These are phyloP conservation scores for Globisporangium iwayamae DNA, from an alignment of 352 stramenopile species.

Conservation along the genomic window DNA sequence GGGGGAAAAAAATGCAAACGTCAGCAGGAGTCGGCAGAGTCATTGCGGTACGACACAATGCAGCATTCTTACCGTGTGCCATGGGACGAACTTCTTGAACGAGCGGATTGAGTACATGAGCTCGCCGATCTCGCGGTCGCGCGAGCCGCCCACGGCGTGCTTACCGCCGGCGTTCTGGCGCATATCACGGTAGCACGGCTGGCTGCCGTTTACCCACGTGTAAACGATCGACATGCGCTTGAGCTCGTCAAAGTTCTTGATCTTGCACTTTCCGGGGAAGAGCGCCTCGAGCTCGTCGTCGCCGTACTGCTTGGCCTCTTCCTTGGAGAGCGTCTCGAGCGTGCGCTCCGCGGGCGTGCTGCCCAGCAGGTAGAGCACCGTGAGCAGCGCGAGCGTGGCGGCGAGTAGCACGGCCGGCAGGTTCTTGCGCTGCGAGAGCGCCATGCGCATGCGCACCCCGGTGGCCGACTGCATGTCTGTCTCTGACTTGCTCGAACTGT, in stretches of 20 bases:
- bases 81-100: slow-evolving; percentile 78
- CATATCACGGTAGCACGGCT: slow-evolving; percentile 78
- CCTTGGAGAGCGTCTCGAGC: slow-evolving; percentile 28
- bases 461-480: slow-evolving; percentile 50
- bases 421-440: slow-evolving; percentile 57
- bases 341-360: slow-evolving; percentile 29
- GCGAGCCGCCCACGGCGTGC: slow-evolving; percentile 68
- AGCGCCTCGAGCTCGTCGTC: slow-evolving; percentile 45
- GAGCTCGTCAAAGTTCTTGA: slow-evolving; percentile 84
- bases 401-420: slow-evolving; percentile 48
- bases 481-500: background rate
- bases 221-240: slow-evolving; percentile 88
- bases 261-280: slow-evolving; percentile 75
- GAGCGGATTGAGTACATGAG: slow-evolving; percentile 87
- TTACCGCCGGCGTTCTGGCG: slow-evolving; percentile 67
- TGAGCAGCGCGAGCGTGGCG: slow-evolving; percentile 34
- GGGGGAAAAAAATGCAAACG: too few species aligned
- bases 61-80: slow-evolving; percentile 43
- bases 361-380: slow-evolving; percentile 41
- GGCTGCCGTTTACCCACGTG: slow-evolving; percentile 86
- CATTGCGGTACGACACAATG: too few species aligned
- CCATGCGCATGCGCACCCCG: slow-evolving; percentile 67
- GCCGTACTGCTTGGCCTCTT: slow-evolving; percentile 36
- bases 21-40: background rate
- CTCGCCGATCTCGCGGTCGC: slow-evolving; percentile 86